A percentile compares a stretch with the other conserved stretches of the same genome.
These are phyloP conservation scores for Tephrocybe sp. DNA, from an alignment of 768 basidiomycete genomes.

Conservation along the genomic window DNA sequence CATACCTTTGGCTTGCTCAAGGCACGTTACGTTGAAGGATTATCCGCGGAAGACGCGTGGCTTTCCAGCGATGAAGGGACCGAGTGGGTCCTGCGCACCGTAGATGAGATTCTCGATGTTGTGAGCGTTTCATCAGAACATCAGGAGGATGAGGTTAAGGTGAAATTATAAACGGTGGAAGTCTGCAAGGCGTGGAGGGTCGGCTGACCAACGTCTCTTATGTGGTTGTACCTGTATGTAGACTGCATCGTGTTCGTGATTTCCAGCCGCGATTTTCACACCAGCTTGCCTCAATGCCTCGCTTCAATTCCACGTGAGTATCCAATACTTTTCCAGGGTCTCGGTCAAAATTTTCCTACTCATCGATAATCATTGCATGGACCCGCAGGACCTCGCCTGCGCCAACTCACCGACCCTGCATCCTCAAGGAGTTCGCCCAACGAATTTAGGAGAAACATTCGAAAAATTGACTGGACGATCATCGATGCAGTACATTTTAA, in stretches of 20 bases:
- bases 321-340: slow-evolving; percentile 14
- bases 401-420: slow-evolving; percentile 6
- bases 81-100: slow-evolving; percentile 84
- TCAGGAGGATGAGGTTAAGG: slow-evolving; percentile 45
- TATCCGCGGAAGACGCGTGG: slow-evolving; percentile 75
- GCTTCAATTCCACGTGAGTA: slow-evolving; percentile 33
- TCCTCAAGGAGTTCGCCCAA: neutral
- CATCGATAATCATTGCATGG: slow-evolving; percentile 16
- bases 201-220: slow-evolving; percentile 36
- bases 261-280: slow-evolving; percentile 28
- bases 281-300: slow-evolving; percentile 25
- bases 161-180: slow-evolving; percentile 54
- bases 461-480: neutral
- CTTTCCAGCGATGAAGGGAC: slow-evolving; percentile 84
- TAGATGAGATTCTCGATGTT: slow-evolving; percentile 79
- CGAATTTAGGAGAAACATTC: slow-evolving; percentile 1
- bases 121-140: slow-evolving; percentile 58
- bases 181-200: slow-evolving; percentile 21
- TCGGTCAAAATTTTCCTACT: slow-evolving; percentile 24
- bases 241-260: slow-evolving; percentile 41
- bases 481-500: slow-evolving; percentile 4
- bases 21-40: slow-evolving; percentile 60
- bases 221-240: slow-evolving; percentile 30
- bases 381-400: slow-evolving; percentile 2
- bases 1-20: slow-evolving; percentile 92